Percentiles rank a stretch among this genome's conserved stretches.
phyloP scores from a whole-genome alignment of 1,284 basidiomycete species.

The Trametes pubescens region DNA sequence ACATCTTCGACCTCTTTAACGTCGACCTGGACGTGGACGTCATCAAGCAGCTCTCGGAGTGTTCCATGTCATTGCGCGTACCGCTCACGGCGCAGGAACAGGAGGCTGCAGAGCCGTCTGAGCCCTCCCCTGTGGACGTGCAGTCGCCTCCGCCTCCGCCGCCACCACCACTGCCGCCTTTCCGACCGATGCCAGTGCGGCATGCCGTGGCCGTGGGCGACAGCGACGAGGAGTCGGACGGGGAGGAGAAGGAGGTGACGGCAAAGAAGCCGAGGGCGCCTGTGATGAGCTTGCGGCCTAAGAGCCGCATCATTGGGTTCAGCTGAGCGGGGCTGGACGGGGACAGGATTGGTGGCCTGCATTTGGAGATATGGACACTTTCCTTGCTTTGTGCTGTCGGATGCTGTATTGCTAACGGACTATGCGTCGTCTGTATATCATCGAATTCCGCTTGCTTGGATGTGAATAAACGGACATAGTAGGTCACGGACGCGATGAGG shows the following conservation, averaged over 20 bases:
- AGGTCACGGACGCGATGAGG: background rate
- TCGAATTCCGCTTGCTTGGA: background rate
- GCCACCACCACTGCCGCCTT: slow-evolving; percentile 18
- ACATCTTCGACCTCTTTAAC: slow-evolving; percentile 93
- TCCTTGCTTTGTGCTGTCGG: slow-evolving; percentile 17
- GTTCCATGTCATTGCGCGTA: slow-evolving; percentile 42
- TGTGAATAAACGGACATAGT: background rate
- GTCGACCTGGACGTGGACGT: slow-evolving; percentile 73
- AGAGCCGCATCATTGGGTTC: slow-evolving; percentile 63
- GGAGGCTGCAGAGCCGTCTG: slow-evolving; percentile 43
- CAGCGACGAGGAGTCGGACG: slow-evolving; percentile 66
- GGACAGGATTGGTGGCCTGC: background rate
- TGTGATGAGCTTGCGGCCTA: slow-evolving; percentile 64
- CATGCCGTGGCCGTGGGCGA: slow-evolving; percentile 59
- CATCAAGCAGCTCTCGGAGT: slow-evolving; percentile 59
- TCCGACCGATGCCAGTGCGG: slow-evolving; percentile 22
- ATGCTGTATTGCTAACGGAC: slow-evolving; percentile 25
- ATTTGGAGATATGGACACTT: background rate
- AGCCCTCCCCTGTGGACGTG: slow-evolving; percentile 27
- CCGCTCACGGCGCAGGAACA: slow-evolving; percentile 19
- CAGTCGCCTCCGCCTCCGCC: slow-evolving; percentile 11
- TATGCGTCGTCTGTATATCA: slow-evolving; percentile 10
- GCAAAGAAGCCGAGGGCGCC: slow-evolving; percentile 52
- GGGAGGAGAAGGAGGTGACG: slow-evolving; percentile 50
- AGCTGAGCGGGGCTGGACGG: slow-evolving; percentile 8